These are phyloP conservation scores for Puya raimondii DNA, from an alignment of 176 grass and related monocot genomes.

Conservation along the genomic window DNA sequence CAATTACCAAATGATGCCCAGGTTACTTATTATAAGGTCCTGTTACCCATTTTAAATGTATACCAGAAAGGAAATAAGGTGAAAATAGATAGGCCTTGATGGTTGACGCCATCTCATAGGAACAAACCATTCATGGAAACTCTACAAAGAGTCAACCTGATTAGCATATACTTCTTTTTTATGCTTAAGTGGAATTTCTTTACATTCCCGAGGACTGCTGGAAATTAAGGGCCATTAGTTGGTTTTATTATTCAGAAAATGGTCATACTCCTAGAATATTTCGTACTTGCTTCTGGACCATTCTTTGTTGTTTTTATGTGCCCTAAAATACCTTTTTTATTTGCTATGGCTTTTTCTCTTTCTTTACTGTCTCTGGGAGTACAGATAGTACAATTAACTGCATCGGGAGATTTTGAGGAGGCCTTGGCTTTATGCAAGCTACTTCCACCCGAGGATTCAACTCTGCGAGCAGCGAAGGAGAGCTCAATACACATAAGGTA, in stretches of 20 bases:
- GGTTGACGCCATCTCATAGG: no score
- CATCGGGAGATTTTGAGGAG: slow-evolving; percentile 97
- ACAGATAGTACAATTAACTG: slow-evolving; percentile 97
- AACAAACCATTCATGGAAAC: no score
- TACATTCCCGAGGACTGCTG: neutral
- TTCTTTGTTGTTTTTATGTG: no score
- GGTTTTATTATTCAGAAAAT: neutral
- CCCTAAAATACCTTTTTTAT: slow-evolving; percentile 2
- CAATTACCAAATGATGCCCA: no score
- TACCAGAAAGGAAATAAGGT: no score
- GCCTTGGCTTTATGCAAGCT: slow-evolving; percentile 89
- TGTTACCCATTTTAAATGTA: no score
- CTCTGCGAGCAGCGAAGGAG: slow-evolving; percentile 86
- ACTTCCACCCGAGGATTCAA: slow-evolving; percentile 96
- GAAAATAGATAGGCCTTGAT: no score
- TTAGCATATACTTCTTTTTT: neutral
- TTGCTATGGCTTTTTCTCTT: neutral
- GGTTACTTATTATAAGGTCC: no score
- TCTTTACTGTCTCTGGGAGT: slow-evolving; percentile 19
- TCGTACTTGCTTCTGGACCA: neutral
- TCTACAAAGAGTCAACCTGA: no score
- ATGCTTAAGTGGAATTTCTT: neutral
- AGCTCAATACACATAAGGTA: slow-evolving; percentile 99
- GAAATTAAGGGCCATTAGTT: neutral
- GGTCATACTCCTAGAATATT: neutral